Evolutionary conservation across 352 stramenopile genomes (phyloP), one percentile per base, ranked within the genome.

Genomic region (Phytophthora constricta): DNA sequence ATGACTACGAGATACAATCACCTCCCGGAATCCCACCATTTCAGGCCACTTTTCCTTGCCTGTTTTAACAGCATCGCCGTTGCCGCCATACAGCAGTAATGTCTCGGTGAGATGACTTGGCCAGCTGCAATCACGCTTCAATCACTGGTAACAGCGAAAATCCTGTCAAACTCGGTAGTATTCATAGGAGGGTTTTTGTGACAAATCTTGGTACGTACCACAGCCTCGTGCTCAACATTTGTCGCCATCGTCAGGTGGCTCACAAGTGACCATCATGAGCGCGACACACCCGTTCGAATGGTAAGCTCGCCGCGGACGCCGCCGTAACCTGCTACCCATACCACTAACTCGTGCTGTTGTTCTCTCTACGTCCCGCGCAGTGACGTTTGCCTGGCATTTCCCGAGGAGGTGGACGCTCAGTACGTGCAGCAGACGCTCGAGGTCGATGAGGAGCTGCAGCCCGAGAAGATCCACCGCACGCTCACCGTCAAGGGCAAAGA

Each of bases 391-490:
- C 58, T 95, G 64, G 77, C 62, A 51, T 95, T 93, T 62, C 82
- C 84, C 8, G 80, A 86, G 27, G 67, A 78, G 3, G 72, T 86
- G 27, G 86, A 93, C 58, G 86, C 86, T 8, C 57, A 85, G 66
- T 79, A 91, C 59, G 88, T 85, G 37, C 77, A 90, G 58, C 76
- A 90, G 64, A 94, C 84, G 57, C 80, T 96, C n/a, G 76, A 90
- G 65, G 88, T 96, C n/a, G 88, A 96, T 72, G 80, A 81, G 27
- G 88, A 96, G 76, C 85, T 96, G 49, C 87, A 94, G 56, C 88
- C 88, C 0, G 85, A 93, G 23, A 96, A 96, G 63, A 95, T 96
- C 68, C 79, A 88, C 68, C 86, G 85, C 53, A 79, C 76, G 43
- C 74, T 96, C 23, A 76, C 70, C 16, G 75, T 92, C 11, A 66